Evolutionary conservation across 306 rosid genomes (phyloP).

Genomic region (Amphicarpaea edgeworthii): DNA sequence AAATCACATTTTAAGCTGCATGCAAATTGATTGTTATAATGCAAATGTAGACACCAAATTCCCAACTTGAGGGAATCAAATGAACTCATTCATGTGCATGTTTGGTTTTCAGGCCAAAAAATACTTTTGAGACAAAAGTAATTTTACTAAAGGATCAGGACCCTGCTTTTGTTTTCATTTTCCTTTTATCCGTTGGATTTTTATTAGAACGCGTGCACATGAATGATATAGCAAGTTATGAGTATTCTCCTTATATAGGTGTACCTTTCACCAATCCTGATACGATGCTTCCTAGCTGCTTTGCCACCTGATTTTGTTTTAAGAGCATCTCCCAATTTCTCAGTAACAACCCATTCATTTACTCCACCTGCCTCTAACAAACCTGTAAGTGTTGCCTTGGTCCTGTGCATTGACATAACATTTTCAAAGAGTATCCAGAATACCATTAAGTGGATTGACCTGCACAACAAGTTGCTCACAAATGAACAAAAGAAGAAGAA

Average conservation of each 20-base stretch:
- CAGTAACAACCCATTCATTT: conserved; percentile 95
- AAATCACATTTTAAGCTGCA: conserved; percentile 4
- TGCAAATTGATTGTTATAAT: conserved; percentile 1
- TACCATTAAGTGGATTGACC: conserved; percentile 81
- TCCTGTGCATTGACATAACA: conserved; percentile 94
- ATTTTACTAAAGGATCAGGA: too few relatives aligned
- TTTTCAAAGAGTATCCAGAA: conserved; percentile 96
- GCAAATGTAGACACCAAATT: not conserved
- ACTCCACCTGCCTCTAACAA: conserved; percentile 83
- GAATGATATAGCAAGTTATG: conserved; percentile 5
- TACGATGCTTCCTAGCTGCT: conserved; percentile 61
- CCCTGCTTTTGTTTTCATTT: too few relatives aligned
- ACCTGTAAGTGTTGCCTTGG: conserved; percentile 88
- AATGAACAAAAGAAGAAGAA: not conserved
- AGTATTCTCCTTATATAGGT: not conserved
- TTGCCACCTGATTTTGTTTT: conserved; percentile 69
- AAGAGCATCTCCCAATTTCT: conserved; percentile 91
- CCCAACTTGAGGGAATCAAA: conserved; percentile 4
- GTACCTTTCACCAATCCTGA: conserved; percentile 70
- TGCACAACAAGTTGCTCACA: conserved; percentile 47
- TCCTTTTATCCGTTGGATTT: too few relatives aligned
- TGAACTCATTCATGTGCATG: not conserved
- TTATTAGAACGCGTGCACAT: too few relatives aligned
- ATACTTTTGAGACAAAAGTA: too few relatives aligned
- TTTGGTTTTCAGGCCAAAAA: too few relatives aligned